Evolutionary conservation across 257 asterid genomes (phyloP).

Genomic region (Galeopsis tetrahit): DNA sequence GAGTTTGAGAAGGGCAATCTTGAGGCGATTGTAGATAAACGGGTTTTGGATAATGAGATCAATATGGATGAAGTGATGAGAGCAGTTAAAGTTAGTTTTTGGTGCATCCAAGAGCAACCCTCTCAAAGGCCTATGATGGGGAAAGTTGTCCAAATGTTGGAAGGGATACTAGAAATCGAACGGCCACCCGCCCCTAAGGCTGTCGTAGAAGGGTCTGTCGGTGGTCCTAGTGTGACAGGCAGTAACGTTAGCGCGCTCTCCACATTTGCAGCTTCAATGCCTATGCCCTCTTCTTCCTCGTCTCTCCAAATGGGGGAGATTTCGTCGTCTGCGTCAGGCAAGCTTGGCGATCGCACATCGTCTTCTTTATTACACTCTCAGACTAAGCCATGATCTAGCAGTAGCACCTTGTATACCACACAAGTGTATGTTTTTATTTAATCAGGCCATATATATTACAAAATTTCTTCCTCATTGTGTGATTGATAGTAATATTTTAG

Average conservation of each 20-base stretch:
- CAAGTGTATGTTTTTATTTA: background rate
- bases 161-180: slow-evolving; percentile 64
- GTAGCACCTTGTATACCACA: slow-evolving; percentile 8
- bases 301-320: slow-evolving; percentile 52
- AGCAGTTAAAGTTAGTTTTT: slow-evolving; percentile 68
- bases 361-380: slow-evolving; percentile 49
- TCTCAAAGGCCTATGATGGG: slow-evolving; percentile 91
- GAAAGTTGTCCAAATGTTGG: slow-evolving; percentile 90
- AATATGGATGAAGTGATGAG: slow-evolving; percentile 70
- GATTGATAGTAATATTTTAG: background rate
- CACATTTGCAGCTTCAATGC: slow-evolving; percentile 56
- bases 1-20: slow-evolving; percentile 75
- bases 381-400: slow-evolving; percentile 25
- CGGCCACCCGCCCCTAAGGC: slow-evolving; percentile 75
- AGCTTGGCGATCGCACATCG: slow-evolving; percentile 45
- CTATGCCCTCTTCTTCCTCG: slow-evolving; percentile 59
- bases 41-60: slow-evolving; percentile 50
- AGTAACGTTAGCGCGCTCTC: slow-evolving; percentile 59
- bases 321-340: slow-evolving; percentile 46
- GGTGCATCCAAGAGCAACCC: slow-evolving; percentile 96
- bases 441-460: background rate
- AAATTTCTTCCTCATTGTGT: background rate
- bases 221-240: slow-evolving; percentile 49
- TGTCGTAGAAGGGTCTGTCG: slow-evolving; percentile 51
- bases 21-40: slow-evolving; percentile 54